These are phyloP conservation scores for Mycena epipterygia DNA, from an alignment of 768 basidiomycete genomes.

Conservation along the genomic window DNA sequence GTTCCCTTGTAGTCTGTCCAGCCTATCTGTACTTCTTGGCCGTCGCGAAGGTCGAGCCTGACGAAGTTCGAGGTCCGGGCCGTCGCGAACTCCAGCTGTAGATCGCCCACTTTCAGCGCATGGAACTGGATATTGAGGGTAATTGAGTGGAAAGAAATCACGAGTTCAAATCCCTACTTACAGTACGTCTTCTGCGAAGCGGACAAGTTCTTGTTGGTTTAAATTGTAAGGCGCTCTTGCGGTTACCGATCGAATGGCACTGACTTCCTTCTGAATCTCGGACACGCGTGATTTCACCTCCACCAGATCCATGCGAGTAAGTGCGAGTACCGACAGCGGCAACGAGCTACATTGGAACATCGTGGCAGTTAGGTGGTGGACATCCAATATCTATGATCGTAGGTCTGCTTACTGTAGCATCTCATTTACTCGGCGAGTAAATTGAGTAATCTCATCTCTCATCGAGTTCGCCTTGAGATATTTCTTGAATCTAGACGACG, in stretches of 20 bases:
- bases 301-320: slow-evolving; percentile 8
- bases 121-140: neutral
- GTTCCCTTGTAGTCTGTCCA: slow-evolving; percentile 17
- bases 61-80: neutral
- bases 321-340: neutral
- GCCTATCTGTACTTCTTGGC: neutral
- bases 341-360: neutral
- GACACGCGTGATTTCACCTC: neutral
- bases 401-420: slow-evolving; percentile 1
- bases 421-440: neutral
- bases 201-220: neutral
- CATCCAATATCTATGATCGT: neutral
- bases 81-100: slow-evolving; percentile 1
- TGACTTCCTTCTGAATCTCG: neutral
- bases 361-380: neutral
- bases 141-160: too few relatives aligned
- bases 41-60: neutral
- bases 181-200: neutral
- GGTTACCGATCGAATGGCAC: neutral
- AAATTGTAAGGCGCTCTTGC: neutral
- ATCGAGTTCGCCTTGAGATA: neutral
- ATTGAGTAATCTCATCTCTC: neutral
- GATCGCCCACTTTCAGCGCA: slow-evolving; percentile 7
- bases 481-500: slow-evolving; percentile 16
- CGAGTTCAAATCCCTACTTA: too few relatives aligned